Evolutionary conservation across 495 filamentous ascomycete genomes (phyloP).

Genomic region (Pyrenula massariospora): DNA sequence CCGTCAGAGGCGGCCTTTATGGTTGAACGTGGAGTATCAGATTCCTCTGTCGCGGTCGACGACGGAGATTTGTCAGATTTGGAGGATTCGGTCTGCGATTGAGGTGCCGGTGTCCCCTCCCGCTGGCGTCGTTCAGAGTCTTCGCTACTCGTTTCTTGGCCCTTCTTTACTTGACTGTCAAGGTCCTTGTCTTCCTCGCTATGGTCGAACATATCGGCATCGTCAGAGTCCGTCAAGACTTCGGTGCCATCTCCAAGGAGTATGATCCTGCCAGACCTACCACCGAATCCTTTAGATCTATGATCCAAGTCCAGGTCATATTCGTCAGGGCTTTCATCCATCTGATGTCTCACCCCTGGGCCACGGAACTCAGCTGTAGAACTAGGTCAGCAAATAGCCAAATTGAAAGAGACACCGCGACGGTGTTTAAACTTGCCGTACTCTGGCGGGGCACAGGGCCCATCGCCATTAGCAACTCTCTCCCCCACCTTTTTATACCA

Average conservation of each 20-base stretch:
- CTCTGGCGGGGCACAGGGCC: slow-evolving; percentile 97
- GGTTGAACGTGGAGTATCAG: slow-evolving; percentile 6
- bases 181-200: slow-evolving; percentile 64
- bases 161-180: slow-evolving; percentile 41
- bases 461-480: slow-evolving; percentile 91
- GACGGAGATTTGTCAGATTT: slow-evolving; percentile 21
- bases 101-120: slow-evolving; percentile 49
- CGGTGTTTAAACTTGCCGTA: slow-evolving; percentile 75
- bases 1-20: slow-evolving; percentile 3
- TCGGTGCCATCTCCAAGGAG: slow-evolving; percentile 90
- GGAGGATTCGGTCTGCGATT: slow-evolving; percentile 8
- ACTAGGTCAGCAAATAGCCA: slow-evolving; percentile 20
- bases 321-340: slow-evolving; percentile 85
- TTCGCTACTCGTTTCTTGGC: slow-evolving; percentile 15
- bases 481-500: slow-evolving; percentile 95
- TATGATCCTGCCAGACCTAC: slow-evolving; percentile 72
- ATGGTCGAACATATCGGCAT: slow-evolving; percentile 86
- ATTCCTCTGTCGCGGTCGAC: slow-evolving; percentile 25
- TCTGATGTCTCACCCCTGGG: slow-evolving; percentile 78
- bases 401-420: slow-evolving; percentile 2
- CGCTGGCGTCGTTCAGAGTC: slow-evolving; percentile 29
- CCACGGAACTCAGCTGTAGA: slow-evolving; percentile 88
- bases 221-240: slow-evolving; percentile 71
- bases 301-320: slow-evolving; percentile 76
- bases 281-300: slow-evolving; percentile 42